Conservation (phyloP, 257 asterid species). For the Plantago major region DNA sequence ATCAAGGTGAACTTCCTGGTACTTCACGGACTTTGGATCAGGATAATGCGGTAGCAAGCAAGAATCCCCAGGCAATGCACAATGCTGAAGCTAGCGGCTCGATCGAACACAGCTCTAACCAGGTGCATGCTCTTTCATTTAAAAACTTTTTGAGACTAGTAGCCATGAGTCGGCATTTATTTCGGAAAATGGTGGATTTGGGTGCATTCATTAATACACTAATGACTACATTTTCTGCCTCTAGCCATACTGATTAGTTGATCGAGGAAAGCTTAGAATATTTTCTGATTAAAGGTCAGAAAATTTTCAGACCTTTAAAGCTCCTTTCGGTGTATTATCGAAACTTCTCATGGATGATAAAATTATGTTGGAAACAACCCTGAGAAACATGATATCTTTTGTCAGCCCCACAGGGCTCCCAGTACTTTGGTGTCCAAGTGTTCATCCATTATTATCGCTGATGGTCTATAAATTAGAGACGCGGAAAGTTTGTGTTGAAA, state of each 20-base stretch:
- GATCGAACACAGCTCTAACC: constrained; percentile 25
- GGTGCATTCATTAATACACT: background rate
- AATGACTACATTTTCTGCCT: too few species aligned
- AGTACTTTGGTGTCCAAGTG: too few species aligned
- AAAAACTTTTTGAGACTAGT: background rate
- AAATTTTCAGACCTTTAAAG: background rate
- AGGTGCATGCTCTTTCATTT: constrained; percentile 42
- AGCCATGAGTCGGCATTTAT: background rate
- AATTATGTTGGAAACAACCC: too few species aligned
- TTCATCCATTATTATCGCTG: too few species aligned
- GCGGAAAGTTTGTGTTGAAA: too few species aligned
- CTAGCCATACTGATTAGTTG: too few species aligned
- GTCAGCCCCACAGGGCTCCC: too few species aligned
- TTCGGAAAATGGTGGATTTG: background rate
- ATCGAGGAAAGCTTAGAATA: too few species aligned
- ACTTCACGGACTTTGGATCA: constrained; percentile 31
- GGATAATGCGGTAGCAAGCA: constrained; percentile 23
- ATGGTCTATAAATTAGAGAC: too few species aligned
- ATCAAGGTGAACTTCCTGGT: constrained; percentile 29
- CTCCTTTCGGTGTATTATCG: background rate
- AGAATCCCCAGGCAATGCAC: constrained; percentile 24
- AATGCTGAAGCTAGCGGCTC: constrained; percentile 40
- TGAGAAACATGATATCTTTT: too few species aligned
- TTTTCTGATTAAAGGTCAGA: too few species aligned
- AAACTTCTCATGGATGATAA: too few species aligned